phyloP scores from a whole-genome alignment of 2,329 filamentous ascomycete genomes.

The Pestalotiopsis sp. region DNA sequence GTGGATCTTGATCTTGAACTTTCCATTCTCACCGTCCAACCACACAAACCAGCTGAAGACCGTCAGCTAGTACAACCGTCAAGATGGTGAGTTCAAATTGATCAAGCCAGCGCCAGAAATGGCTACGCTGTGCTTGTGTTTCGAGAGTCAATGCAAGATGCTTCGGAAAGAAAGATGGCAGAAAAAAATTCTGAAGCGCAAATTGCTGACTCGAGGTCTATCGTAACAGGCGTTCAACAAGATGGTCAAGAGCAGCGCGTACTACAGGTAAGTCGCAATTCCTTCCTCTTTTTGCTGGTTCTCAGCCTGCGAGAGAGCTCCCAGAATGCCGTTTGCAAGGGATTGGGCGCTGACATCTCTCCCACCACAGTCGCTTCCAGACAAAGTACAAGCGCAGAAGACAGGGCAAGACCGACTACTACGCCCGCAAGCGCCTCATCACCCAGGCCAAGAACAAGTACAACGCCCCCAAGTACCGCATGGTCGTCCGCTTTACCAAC shows the following conservation, averaged over 20 bases:
- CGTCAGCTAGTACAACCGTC: conserved; percentile 54
- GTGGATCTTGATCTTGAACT: conserved; percentile 16
- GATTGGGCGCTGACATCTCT: conserved; percentile 27
- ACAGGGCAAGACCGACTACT: conserved; percentile 99
- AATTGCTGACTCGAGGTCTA: conserved; percentile 97
- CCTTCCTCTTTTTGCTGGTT: neutral
- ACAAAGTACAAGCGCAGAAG: conserved; percentile 99
- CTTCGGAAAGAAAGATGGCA: conserved; percentile 70
- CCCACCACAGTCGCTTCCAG: conserved; percentile 81
- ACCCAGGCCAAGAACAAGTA: conserved; percentile 99
- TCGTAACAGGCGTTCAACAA: conserved; percentile 81
- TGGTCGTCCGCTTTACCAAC: conserved; percentile 99
- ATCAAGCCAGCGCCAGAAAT: conserved; percentile 33
- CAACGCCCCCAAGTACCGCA: conserved; percentile 99
- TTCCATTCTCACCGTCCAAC: conserved; percentile 17
- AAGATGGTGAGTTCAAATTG: conserved; percentile 69
- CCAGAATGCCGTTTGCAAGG: neutral
- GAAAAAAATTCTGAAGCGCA: conserved; percentile 81
- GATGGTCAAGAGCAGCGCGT: conserved; percentile 95
- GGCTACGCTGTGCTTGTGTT: conserved; percentile 30
- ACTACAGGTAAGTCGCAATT: conserved; percentile 81
- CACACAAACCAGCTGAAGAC: conserved; percentile 26
- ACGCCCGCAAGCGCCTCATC: conserved; percentile 98
- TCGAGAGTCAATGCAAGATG: conserved; percentile 92
- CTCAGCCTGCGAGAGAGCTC: neutral